Evolutionary conservation across 441 rosid species (phyloP).

Genomic region (Croton laevigatus): DNA sequence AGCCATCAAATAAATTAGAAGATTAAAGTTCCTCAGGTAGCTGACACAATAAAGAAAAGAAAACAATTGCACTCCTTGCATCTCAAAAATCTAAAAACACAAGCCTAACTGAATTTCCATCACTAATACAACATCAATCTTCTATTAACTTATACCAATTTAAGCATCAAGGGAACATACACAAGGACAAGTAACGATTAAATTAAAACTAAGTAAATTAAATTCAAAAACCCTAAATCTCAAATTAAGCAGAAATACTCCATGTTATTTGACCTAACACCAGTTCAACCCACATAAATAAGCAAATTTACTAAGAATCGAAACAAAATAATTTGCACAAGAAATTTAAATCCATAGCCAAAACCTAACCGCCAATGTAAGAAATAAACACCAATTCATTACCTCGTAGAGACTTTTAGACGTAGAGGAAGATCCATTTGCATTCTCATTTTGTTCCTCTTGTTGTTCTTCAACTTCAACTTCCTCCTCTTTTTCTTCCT

Average conservation of each 20-base stretch:
- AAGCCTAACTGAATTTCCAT: neutral
- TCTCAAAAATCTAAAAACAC: neutral
- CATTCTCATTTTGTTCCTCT: constrained; percentile 30
- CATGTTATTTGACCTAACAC: neutral
- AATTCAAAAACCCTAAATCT: neutral
- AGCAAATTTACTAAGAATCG: neutral
- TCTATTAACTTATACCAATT: neutral
- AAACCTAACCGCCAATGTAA: neutral
- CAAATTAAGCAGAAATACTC: neutral
- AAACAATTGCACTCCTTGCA: neutral
- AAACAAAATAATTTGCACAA: neutral
- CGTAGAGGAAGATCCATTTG: constrained; percentile 25
- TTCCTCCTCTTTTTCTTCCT: constrained; percentile 39
- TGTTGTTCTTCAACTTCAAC: constrained; percentile 26
- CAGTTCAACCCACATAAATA: neutral
- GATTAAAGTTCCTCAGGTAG: neutral
- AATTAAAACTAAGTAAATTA: neutral
- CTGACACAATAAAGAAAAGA: neutral
- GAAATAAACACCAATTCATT: neutral
- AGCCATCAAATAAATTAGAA: neutral
- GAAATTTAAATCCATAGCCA: neutral
- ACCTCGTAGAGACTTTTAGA: constrained; percentile 68
- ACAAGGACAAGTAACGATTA: neutral
- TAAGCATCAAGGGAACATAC: neutral
- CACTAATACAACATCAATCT: neutral